A percentile compares a stretch with the other conserved stretches of the same genome.
phyloP scores from a whole-genome alignment of 2,329 filamentous ascomycete genomes.

The Penicillium corylophilum region DNA sequence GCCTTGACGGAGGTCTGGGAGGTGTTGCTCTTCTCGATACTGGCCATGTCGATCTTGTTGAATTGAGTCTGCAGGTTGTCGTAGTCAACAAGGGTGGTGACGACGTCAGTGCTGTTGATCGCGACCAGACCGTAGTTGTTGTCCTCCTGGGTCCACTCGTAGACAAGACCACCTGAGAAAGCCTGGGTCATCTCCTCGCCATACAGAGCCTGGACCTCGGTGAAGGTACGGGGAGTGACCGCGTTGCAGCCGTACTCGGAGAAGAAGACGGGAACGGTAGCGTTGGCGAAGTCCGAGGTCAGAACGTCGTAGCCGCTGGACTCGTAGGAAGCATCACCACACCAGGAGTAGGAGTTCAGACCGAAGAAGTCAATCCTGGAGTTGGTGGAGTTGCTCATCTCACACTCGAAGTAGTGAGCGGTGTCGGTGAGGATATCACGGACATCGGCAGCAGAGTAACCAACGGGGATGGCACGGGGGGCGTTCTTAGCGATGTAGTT shows the following conservation, averaged over 20 bases:
- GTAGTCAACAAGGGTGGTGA: constrained; percentile 63
- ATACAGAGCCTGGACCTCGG: constrained; percentile 62
- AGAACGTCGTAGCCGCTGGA: constrained; percentile 57
- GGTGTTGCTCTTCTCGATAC: constrained; percentile 64
- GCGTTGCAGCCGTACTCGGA: constrained; percentile 67
- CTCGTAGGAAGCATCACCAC: constrained; percentile 57
- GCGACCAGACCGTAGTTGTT: constrained; percentile 59
- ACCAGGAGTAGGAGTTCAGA: constrained; percentile 69
- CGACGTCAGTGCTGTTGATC: constrained; percentile 58
- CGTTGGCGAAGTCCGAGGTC: constrained; percentile 58
- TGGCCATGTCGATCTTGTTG: constrained; percentile 68
- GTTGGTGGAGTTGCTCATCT: constrained; percentile 47
- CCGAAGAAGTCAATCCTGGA: constrained; percentile 65
- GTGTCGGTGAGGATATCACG: constrained; percentile 60
- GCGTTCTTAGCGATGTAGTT: constrained; percentile 63
- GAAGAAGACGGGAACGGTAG: constrained; percentile 64
- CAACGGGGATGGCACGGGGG: constrained; percentile 61
- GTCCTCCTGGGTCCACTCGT: constrained; percentile 51
- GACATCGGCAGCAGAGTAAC: constrained; percentile 67
- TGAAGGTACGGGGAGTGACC: constrained; percentile 57
- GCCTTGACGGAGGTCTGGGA: constrained; percentile 55
- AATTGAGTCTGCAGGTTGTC: constrained; percentile 74
- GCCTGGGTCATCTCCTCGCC: constrained; percentile 58
- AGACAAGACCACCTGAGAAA: constrained; percentile 59
- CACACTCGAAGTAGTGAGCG: constrained; percentile 62